A percentile compares a stretch with the other conserved stretches of the same genome.
phyloP scores from a whole-genome alignment of 805 yeast genomes.

The Spathaspora passalidarum region DNA sequence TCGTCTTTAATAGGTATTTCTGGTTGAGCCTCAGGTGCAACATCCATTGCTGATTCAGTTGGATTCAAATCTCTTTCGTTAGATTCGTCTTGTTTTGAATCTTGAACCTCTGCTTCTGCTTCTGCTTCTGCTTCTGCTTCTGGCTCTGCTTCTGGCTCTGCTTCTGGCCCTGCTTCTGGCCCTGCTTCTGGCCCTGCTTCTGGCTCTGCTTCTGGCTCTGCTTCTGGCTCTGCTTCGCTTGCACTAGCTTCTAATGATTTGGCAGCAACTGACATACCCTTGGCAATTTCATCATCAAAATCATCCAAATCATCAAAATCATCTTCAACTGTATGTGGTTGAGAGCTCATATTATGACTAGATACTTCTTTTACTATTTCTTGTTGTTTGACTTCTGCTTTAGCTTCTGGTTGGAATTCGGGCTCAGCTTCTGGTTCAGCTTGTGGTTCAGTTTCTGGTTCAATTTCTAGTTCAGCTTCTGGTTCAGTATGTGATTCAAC shows the following conservation, averaged over 20 bases:
- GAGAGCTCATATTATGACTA: too few relatives aligned
- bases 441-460: neutral
- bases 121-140: neutral
- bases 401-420: too few relatives aligned
- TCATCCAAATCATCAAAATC: neutral
- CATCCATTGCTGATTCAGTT: neutral
- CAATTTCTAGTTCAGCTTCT: neutral
- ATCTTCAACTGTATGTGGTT: neutral
- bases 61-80: neutral
- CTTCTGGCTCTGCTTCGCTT: constrained; percentile 12
- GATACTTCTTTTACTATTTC: neutral
- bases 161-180: neutral
- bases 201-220: neutral
- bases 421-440: neutral
- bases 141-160: too few relatives aligned
- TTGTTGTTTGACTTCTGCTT: neutral
- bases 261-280: neutral
- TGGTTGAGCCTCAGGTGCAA: neutral
- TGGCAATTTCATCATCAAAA: neutral
- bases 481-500: neutral
- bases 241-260: neutral
- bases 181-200: neutral
- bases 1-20: neutral
- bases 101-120: neutral
- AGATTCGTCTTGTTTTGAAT: neutral